Conservation (phyloP, 2,329 filamentous ascomycete species). For the Dactylellina drechsleri region DNA sequence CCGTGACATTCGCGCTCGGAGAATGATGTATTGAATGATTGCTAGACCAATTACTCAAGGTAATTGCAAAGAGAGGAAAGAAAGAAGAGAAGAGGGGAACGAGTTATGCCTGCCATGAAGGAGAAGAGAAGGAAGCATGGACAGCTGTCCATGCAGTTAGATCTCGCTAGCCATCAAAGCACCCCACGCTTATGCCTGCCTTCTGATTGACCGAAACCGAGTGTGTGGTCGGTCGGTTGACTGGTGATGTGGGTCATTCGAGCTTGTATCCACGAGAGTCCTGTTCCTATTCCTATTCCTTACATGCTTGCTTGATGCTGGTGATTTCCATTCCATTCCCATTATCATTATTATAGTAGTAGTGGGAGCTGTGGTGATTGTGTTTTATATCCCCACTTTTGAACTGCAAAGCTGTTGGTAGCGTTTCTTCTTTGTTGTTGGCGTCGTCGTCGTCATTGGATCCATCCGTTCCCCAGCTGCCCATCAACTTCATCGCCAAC, state of each 20-base stretch:
- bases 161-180: slow-evolving; percentile 7
- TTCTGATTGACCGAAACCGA: slow-evolving; percentile 10
- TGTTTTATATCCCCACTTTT: no score
- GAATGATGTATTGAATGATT: no score
- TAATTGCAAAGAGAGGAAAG: background rate
- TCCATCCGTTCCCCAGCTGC: background rate
- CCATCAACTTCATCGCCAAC: background rate
- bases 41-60: no score
- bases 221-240: background rate
- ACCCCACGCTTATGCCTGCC: slow-evolving; percentile 36
- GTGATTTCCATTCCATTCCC: no score
- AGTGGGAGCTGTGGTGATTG: no score
- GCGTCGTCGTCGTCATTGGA: background rate
- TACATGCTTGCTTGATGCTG: no score
- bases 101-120: slow-evolving; percentile 14
- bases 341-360: no score
- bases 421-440: no score
- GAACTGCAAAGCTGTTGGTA: no score
- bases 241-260: slow-evolving; percentile 3
- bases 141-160: slow-evolving; percentile 48
- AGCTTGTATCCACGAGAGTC: background rate
- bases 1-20: no score
- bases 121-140: slow-evolving; percentile 1
- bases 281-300: no score
- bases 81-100: slow-evolving; percentile 1